Percentiles rank a stretch among this genome's conserved stretches.
Conservation (phyloP, 805 yeast species). For the Brettanomyces custersianus region DNA sequence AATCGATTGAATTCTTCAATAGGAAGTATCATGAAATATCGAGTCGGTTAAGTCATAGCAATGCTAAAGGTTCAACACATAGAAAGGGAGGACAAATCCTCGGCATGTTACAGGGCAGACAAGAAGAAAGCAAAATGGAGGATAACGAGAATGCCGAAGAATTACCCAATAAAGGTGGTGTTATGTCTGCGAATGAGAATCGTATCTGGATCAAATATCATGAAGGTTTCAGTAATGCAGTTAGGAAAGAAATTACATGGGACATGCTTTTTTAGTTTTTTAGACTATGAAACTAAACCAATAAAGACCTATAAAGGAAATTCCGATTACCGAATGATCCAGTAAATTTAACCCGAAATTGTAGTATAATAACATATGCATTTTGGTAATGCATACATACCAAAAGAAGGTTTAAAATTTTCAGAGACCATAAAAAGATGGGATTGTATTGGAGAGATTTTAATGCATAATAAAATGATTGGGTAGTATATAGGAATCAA, state of each 20-base stretch:
- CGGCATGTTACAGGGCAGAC: background rate
- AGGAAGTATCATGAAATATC: constrained; percentile 27
- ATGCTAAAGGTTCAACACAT: constrained; percentile 5
- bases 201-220: constrained; percentile 82
- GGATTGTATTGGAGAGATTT: too few relatives aligned
- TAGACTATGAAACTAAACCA: too few relatives aligned
- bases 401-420: too few relatives aligned
- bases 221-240: constrained; percentile 91
- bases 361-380: too few relatives aligned
- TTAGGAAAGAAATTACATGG: constrained; percentile 78
- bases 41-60: constrained; percentile 8
- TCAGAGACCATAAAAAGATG: too few relatives aligned
- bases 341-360: too few relatives aligned
- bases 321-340: too few relatives aligned
- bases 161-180: constrained; percentile 4
- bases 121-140: background rate
- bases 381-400: too few relatives aligned
- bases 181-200: constrained; percentile 18
- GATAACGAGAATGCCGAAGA: background rate
- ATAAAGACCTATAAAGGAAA: too few relatives aligned
- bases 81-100: background rate
- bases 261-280: constrained; percentile 53
- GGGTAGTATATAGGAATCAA: too few relatives aligned
- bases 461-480: too few relatives aligned
- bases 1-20: constrained; percentile 32